Evolutionary conservation across 2,329 filamentous ascomycete species (phyloP), one percentile per base, ranked within the genome.

Genomic region (Cladosporium sp.): DNA sequence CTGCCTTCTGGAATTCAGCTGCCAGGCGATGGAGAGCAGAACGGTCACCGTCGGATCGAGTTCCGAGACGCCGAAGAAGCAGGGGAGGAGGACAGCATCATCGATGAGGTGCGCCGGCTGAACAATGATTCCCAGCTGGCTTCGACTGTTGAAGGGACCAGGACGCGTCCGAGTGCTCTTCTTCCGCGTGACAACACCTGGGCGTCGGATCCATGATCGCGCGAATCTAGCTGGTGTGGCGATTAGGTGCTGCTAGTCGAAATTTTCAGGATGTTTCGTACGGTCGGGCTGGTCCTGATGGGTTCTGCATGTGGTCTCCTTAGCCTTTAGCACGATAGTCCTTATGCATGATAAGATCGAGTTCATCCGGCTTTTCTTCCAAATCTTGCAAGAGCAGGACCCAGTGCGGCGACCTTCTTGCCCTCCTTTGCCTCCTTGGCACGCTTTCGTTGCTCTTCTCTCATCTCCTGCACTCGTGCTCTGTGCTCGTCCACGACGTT

Each of bases 401-500:
- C 95, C 70, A 97, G 82, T 70, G 94, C 90, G 66, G 85, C 85
- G 77, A 90, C 85, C 78, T 91, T 86, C 77, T 91, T 87, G 75
- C 86, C 85, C 73, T 87, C 84, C 71, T 89, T 80, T 73, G 85
- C 88, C 73, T 88, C 86, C 76, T 89, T 85, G 72, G 89, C 86
- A 77, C 87, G 87, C 77, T 90, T 87, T 71, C 89, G 88, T 73
- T 85, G 83, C 70, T 85, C 83, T 76, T 87, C 86, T 82, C 90
- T 89, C 76, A 97, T 83, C 79, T 93, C 91, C 77, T 97, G 91
- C 57, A 93, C 89, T 76, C 89, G 89, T 78, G 97, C 80, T 75
- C 91, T 89, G 85, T 94, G 93, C 84, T 97, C 95, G 82, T 99
- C 95, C 77, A 99, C 93, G 66, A 99, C 87, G 78, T 98, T 98